Base-by-base conservation (phyloP, 73 alveolate genomes). In the Diophrys appendiculata region DNA sequence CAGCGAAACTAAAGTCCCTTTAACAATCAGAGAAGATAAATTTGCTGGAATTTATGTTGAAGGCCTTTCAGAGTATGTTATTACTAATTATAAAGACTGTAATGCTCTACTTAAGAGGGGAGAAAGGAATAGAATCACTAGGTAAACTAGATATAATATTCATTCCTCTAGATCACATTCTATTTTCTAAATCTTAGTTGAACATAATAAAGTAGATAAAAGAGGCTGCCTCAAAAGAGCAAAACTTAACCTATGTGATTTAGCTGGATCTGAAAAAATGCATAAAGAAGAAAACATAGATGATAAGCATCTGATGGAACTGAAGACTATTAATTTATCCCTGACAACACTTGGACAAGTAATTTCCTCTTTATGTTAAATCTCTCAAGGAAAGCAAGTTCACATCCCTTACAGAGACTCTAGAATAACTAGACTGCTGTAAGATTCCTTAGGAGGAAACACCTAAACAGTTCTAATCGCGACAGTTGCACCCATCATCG, bases 201-300 rank as follows among this genome's bases (percentile, higher is more conserved):
- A 34, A 83, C 84, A 69, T 85, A 76, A 84, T 29, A 78, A 67
- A 55, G 71, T 82, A 27, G 92, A 84, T 33, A 23, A 67, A n/a
- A 76, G 69, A 34, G 92, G 86, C n/a, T 67, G 55, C 76, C 73
- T 76, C n/a, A 84, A 73, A 29, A 76, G 80, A 54, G 79, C 95
- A 24, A 92, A 92, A 77, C 88, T 92, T 27, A 88, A 85, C 78
- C 79, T 89, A 30, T 89, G 98, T 54, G 98, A 92, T 78, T 79
- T 92, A 69, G 98, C 98, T 24, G 98, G 98, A 31, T 80, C 93
- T 89, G 98, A 92, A 76, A 90, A 91, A 88, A 82, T 89, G 75
- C 70, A 78, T 60, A 74, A 68, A 77, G 82, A 82, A 1, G 92
- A 88, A 53, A 76, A 68, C 13, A 52, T 78, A 33, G 74, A 43